Percentiles rank a stretch among this genome's conserved stretches.
Conservation (phyloP, 2,329 filamentous ascomycete species). For the Aspergillus pseudoviridinutans region DNA sequence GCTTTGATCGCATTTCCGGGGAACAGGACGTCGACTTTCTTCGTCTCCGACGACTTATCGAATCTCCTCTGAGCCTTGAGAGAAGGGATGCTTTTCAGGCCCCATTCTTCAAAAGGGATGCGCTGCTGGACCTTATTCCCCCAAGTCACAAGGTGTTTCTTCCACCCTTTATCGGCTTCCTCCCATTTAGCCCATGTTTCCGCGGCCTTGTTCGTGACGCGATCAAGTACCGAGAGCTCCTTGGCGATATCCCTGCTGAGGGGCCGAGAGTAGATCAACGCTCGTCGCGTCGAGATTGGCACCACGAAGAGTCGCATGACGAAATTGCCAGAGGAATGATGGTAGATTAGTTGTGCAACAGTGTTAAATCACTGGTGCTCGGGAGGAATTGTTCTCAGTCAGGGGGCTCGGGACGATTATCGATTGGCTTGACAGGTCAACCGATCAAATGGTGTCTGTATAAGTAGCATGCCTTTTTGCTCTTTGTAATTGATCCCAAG, state of each 20-base stretch:
- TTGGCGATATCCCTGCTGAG: constrained; percentile 55
- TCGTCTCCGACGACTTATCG: constrained; percentile 61
- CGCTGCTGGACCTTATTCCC: constrained; percentile 81
- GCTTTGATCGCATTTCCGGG: constrained; percentile 66
- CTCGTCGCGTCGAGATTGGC: constrained; percentile 85
- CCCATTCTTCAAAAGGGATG: constrained; percentile 97
- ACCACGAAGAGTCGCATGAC: constrained; percentile 90
- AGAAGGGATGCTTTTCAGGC: constrained; percentile 87
- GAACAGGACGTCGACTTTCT: constrained; percentile 66
- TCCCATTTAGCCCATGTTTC: constrained; percentile 85
- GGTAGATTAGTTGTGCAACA: not conserved
- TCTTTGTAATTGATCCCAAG: not conserved
- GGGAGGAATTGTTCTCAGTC: constrained; percentile 5
- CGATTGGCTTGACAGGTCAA: constrained; percentile 17
- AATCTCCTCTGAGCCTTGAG: constrained; percentile 63
- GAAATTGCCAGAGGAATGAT: constrained; percentile 2
- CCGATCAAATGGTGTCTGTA: constrained; percentile 12
- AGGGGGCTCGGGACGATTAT: constrained; percentile 16
- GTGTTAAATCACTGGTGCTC: constrained; percentile 5
- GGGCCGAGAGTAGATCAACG: constrained; percentile 87
- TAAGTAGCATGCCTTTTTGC: constrained; percentile 20
- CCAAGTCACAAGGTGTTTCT: constrained; percentile 78
- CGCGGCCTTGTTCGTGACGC: constrained; percentile 65
- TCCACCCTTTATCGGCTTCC: constrained; percentile 77
- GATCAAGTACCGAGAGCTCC: constrained; percentile 62